Percentiles rank a stretch among this genome's conserved stretches.
These are phyloP conservation scores for Baudoinia panamericana DNA, from an alignment of 495 filamentous ascomycete genomes.

Conservation along the genomic window DNA sequence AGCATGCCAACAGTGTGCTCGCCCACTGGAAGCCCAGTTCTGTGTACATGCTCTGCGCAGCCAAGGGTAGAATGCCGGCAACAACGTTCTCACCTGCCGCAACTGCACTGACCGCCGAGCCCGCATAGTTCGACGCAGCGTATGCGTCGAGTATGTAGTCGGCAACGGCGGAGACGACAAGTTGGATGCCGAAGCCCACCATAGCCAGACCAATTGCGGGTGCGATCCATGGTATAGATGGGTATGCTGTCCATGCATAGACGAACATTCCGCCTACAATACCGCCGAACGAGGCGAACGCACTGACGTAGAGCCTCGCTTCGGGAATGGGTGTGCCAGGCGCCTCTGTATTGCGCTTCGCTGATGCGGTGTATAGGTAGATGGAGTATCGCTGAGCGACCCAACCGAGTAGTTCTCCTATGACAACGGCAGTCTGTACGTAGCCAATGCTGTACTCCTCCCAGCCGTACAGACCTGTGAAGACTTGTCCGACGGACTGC, in stretches of 20 bases:
- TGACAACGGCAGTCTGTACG: conserved; percentile 25
- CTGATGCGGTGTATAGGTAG: conserved; percentile 20
- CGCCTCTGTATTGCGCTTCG: conserved; percentile 17
- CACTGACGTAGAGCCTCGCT: conserved; percentile 20
- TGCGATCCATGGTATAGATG: conserved; percentile 21
- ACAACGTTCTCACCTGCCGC: conserved; percentile 30
- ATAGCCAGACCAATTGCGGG: conserved; percentile 20
- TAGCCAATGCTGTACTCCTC: conserved; percentile 21
- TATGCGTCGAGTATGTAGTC: conserved; percentile 31
- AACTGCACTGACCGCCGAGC: conserved; percentile 28
- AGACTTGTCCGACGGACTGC: conserved; percentile 27
- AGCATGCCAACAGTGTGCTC: conserved; percentile 25
- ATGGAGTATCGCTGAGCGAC: conserved; percentile 18
- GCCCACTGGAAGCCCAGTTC: conserved; percentile 29
- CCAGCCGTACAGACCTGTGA: conserved; percentile 23
- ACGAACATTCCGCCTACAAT: conserved; percentile 22
- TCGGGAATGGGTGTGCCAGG: conserved; percentile 23
- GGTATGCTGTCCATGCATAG: conserved; percentile 23
- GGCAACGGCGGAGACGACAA: conserved; percentile 22
- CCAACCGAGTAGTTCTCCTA: conserved; percentile 27
- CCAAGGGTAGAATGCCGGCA: conserved; percentile 30
- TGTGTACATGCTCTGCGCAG: conserved; percentile 26
- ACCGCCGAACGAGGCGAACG: conserved; percentile 21
- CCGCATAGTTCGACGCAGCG: conserved; percentile 27
- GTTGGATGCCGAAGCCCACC: conserved; percentile 22